Evolutionary conservation across 2,329 filamentous ascomycete species (phyloP).

Genomic region (Ceratocystis albifundus): DNA sequence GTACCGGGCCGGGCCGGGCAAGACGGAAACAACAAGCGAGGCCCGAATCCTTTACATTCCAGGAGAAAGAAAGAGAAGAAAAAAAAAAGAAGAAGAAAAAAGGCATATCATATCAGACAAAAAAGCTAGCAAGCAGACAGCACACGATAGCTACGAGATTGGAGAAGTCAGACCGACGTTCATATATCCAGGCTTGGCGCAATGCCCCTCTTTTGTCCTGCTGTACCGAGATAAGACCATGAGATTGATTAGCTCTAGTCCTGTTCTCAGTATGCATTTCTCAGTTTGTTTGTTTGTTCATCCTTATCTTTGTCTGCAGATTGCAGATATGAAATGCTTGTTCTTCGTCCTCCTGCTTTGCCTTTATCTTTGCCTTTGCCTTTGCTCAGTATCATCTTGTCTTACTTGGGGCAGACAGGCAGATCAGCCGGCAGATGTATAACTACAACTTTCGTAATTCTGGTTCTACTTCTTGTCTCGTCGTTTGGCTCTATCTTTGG

Average conservation of each 20-base stretch:
- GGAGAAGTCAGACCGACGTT: conserved; percentile 22
- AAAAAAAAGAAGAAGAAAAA: not conserved
- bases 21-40: not conserved
- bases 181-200: conserved; percentile 22
- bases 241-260: not conserved
- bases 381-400: too few species aligned
- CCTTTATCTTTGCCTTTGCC: too few species aligned
- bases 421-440: not conserved
- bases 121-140: conserved; percentile 18
- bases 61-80: not conserved
- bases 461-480: too few species aligned
- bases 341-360: not conserved
- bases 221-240: conserved; percentile 15
- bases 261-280: conserved; percentile 9
- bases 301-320: not conserved
- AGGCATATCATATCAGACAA: conserved; percentile 21
- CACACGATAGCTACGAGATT: conserved; percentile 22
- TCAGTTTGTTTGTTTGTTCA: not conserved
- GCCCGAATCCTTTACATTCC: conserved; percentile 3
- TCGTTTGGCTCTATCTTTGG: too few species aligned
- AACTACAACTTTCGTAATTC: too few species aligned
- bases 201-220: conserved; percentile 21
- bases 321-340: not conserved
- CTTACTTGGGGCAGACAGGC: too few species aligned
- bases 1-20: not conserved